Evolutionary conservation across 257 asterid genomes (phyloP).

Genomic region (Echites panduratus): DNA sequence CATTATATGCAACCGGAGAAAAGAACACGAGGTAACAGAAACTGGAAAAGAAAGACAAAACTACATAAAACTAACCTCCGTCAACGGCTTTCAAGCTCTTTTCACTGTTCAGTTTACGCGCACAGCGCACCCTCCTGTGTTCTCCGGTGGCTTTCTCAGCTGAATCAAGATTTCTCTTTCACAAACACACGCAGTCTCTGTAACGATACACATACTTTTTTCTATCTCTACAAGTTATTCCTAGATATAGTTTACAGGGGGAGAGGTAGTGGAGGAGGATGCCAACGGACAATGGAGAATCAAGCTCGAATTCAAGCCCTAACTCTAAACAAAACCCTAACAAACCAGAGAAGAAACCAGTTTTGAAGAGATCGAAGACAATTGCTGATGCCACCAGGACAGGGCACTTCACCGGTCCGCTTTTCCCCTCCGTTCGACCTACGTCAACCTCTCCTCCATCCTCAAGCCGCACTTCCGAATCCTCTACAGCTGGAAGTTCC

Average conservation of each 20-base stretch:
- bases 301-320: conserved; percentile 22
- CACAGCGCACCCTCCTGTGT: background rate
- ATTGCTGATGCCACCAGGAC: conserved; percentile 30
- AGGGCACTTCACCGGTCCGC: conserved; percentile 48
- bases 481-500: conserved; percentile 18
- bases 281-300: conserved; percentile 37
- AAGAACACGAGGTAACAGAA: background rate
- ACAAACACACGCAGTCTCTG: conserved; percentile 1
- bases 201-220: background rate
- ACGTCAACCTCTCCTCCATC: conserved; percentile 36
- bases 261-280: conserved; percentile 14
- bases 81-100: background rate
- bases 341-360: conserved; percentile 53
- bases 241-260: background rate
- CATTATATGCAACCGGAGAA: too few relatives aligned
- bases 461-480: conserved; percentile 18
- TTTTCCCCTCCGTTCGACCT: conserved; percentile 61
- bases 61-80: background rate
- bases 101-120: background rate
- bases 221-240: background rate
- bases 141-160: conserved; percentile 7
- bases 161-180: background rate
- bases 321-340: conserved; percentile 24
- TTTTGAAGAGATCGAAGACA: conserved; percentile 56
- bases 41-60: background rate